phyloP scores from a whole-genome alignment of 192 early-diverging fungal species.

The Linnemannia hyalina region DNA sequence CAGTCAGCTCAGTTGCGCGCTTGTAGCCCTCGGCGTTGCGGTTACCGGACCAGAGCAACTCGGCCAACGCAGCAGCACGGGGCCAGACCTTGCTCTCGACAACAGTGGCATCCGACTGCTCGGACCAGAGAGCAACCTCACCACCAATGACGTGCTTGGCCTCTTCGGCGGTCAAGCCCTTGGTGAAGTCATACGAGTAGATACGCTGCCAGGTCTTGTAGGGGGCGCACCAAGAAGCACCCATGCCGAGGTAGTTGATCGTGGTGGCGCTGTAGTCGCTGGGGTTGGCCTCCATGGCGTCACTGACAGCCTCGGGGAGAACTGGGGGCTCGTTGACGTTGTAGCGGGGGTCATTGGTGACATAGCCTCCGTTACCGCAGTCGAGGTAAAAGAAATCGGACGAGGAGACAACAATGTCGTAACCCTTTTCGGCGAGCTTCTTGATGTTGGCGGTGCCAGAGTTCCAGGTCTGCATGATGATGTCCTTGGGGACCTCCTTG shows the following conservation, averaged over 20 bases:
- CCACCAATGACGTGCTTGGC: conserved; percentile 74
- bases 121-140: conserved; percentile 80
- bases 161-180: conserved; percentile 65
- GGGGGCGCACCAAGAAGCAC: conserved; percentile 80
- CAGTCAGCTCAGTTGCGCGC: conserved; percentile 46
- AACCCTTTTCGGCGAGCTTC: conserved; percentile 67
- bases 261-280: conserved; percentile 31
- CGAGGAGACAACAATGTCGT: conserved; percentile 73
- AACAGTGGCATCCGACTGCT: conserved; percentile 69
- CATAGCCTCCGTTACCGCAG: conserved; percentile 80
- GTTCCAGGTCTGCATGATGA: conserved; percentile 79
- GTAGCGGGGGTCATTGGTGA: conserved; percentile 70
- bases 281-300: conserved; percentile 39
- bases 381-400: conserved; percentile 79
- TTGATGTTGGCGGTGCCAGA: conserved; percentile 66
- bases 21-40: conserved; percentile 59
- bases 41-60: conserved; percentile 79
- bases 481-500: conserved; percentile 65
- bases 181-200: conserved; percentile 74
- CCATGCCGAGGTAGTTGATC: conserved; percentile 59
- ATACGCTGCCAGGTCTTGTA: conserved; percentile 83
- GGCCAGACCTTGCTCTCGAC: conserved; percentile 80
- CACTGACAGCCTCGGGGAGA: conserved; percentile 38
- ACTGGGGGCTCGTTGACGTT: conserved; percentile 53
- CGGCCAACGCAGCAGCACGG: conserved; percentile 74